phyloP scores from a whole-genome alignment of 495 filamentous ascomycete genomes.

The Daldinia loculata region DNA sequence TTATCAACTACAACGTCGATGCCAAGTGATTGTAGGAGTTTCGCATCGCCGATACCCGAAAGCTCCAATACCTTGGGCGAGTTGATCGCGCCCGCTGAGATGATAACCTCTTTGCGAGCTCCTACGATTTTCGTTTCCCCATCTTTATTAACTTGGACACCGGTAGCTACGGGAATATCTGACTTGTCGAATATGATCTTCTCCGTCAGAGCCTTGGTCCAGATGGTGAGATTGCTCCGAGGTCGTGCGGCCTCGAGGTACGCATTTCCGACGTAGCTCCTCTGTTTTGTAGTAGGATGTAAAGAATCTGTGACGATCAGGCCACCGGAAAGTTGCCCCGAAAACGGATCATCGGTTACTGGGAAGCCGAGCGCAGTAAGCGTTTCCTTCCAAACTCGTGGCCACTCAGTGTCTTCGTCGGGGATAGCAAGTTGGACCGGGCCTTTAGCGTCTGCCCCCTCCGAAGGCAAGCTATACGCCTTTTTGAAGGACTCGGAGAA shows the following conservation, averaged over 20 bases:
- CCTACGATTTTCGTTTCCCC: conserved; percentile 52
- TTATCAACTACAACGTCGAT: conserved; percentile 57
- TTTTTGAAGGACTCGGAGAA: conserved; percentile 41
- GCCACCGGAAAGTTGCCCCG: conserved; percentile 45
- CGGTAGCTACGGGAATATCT: conserved; percentile 36
- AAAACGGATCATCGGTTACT: conserved; percentile 14
- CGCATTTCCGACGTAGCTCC: conserved; percentile 44
- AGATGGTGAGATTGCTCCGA: conserved; percentile 52
- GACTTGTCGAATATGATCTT: conserved; percentile 53
- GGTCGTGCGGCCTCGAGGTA: conserved; percentile 42
- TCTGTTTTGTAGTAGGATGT: conserved; percentile 44
- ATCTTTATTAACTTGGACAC: conserved; percentile 60
- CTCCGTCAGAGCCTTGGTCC: conserved; percentile 48
- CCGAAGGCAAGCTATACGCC: conserved; percentile 25
- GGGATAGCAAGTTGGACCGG: conserved; percentile 18
- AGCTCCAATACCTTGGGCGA: conserved; percentile 64
- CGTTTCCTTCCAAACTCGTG: conserved; percentile 41
- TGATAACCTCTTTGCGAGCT: conserved; percentile 61
- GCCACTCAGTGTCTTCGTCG: conserved; percentile 25
- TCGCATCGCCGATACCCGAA: conserved; percentile 62
- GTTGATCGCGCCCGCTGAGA: conserved; percentile 61
- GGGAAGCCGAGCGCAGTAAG: conserved; percentile 38
- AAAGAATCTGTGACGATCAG: conserved; percentile 44
- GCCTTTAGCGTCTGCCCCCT: conserved; percentile 8
- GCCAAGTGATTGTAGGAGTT: conserved; percentile 53